A percentile compares a stretch with the other conserved stretches of the same genome.
Evolutionary conservation across 2,329 filamentous ascomycete genomes (phyloP).

Genomic region (Talaromyces sp.): DNA sequence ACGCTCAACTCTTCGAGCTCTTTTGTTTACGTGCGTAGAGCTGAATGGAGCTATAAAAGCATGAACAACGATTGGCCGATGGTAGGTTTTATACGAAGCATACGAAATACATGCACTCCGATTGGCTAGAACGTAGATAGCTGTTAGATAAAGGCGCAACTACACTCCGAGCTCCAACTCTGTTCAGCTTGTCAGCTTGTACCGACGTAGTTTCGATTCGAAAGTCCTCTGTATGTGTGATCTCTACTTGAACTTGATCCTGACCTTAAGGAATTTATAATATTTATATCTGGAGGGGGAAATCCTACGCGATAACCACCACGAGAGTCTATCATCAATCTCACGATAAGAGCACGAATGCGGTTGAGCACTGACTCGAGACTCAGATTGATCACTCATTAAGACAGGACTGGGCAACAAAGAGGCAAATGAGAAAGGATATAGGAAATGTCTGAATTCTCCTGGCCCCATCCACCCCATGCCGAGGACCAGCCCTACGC

Average conservation of each 20-base stretch:
- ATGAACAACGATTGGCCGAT: neutral
- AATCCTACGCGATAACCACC: too few species aligned
- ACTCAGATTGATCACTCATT: too few species aligned
- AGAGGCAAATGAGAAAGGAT: neutral
- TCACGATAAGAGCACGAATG: too few species aligned
- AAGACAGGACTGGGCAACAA: neutral
- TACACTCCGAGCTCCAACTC: neutral
- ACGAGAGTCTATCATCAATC: too few species aligned
- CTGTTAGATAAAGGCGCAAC: neutral
- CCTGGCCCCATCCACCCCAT: conserved; percentile 53
- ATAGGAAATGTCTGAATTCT: conserved; percentile 24
- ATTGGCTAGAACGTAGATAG: neutral
- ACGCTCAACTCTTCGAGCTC: neutral
- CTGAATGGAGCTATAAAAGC: neutral
- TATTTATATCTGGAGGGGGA: too few species aligned
- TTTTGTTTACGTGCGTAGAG: neutral
- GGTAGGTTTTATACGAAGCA: neutral
- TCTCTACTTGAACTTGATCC: too few species aligned
- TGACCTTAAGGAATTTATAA: too few species aligned
- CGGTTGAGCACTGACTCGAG: neutral
- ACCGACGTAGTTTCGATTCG: neutral
- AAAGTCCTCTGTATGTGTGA: too few species aligned
- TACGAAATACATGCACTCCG: neutral
- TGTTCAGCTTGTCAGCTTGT: neutral
- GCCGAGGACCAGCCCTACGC: conserved; percentile 61